Evolutionary conservation across 371 early-diverging fungal species (phyloP).

Genomic region (Amoeboaphelidium protococcarum): DNA sequence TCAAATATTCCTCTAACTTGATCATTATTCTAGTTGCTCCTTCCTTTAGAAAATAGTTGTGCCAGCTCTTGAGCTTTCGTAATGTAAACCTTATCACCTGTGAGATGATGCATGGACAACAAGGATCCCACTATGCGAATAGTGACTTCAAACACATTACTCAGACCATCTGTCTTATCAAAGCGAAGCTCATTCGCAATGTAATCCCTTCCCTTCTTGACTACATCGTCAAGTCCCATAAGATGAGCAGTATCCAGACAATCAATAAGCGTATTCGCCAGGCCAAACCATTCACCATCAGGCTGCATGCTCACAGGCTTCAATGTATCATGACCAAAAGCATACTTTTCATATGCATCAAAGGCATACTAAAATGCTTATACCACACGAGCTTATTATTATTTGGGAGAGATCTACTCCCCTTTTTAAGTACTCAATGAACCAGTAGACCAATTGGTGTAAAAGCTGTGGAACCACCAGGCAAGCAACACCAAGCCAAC

Average conservation of each 20-base stretch:
- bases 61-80: no score
- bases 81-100: no score
- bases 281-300: not conserved
- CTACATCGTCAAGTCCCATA: conserved; percentile 48
- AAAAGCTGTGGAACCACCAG: no score
- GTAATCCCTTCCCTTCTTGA: conserved; percentile 30
- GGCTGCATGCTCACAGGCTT: conserved; percentile 1
- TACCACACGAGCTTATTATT: not conserved
- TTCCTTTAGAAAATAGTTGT: no score
- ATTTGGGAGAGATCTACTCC: no score
- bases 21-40: no score
- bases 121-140: conserved; percentile 7
- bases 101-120: conserved; percentile 3
- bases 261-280: conserved; percentile 22
- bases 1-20: no score
- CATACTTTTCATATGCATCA: conserved; percentile 43
- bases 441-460: no score
- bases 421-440: no score
- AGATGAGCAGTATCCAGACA: conserved; percentile 53
- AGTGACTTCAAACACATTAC: conserved; percentile 21
- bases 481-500: no score
- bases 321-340: conserved; percentile 25
- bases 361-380: conserved; percentile 28
- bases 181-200: conserved; percentile 18
- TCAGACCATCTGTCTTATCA: not conserved